Conservation (phyloP, 1,284 basidiomycete genomes). For the Sphagnurus paluster region DNA sequence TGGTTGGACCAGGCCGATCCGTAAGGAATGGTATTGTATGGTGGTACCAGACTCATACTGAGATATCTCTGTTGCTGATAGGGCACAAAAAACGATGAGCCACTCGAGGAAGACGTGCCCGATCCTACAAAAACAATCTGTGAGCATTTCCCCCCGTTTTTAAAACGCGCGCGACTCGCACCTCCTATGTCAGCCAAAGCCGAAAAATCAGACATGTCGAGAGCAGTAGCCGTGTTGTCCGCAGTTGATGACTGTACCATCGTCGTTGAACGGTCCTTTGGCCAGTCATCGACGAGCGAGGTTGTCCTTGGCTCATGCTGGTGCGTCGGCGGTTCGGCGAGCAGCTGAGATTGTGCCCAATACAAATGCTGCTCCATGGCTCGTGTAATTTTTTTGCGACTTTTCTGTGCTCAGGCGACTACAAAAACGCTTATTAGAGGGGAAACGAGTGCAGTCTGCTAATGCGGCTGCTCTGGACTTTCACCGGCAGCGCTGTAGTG, state of each 20-base stretch:
- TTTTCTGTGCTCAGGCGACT: slow-evolving; percentile 48
- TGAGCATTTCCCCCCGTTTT: neutral
- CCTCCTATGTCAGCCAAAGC: slow-evolving; percentile 39
- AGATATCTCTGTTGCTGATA: slow-evolving; percentile 38
- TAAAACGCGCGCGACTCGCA: slow-evolving; percentile 23
- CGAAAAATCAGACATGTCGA: slow-evolving; percentile 43
- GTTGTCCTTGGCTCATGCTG: slow-evolving; percentile 26
- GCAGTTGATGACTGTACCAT: slow-evolving; percentile 21
- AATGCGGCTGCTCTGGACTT: slow-evolving; percentile 35
- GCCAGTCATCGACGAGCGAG: slow-evolving; percentile 35
- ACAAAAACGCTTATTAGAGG: slow-evolving; percentile 53
- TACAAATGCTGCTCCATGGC: slow-evolving; percentile 46
- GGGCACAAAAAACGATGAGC: slow-evolving; percentile 38
- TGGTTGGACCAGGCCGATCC: slow-evolving; percentile 46
- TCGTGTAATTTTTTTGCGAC: slow-evolving; percentile 30
- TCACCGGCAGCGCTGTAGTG: slow-evolving; percentile 30
- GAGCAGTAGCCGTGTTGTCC: slow-evolving; percentile 20
- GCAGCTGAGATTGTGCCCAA: slow-evolving; percentile 51
- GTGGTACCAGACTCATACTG: slow-evolving; percentile 42
- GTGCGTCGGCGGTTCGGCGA: slow-evolving; percentile 35
- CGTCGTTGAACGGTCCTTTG: slow-evolving; percentile 35
- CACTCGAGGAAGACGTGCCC: slow-evolving; percentile 36
- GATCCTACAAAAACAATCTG: slow-evolving; percentile 6
- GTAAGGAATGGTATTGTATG: slow-evolving; percentile 56
- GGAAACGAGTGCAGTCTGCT: slow-evolving; percentile 36